phyloP scores from a whole-genome alignment of 176 grass and related monocot genomes.

The Chloris gayana region DNA sequence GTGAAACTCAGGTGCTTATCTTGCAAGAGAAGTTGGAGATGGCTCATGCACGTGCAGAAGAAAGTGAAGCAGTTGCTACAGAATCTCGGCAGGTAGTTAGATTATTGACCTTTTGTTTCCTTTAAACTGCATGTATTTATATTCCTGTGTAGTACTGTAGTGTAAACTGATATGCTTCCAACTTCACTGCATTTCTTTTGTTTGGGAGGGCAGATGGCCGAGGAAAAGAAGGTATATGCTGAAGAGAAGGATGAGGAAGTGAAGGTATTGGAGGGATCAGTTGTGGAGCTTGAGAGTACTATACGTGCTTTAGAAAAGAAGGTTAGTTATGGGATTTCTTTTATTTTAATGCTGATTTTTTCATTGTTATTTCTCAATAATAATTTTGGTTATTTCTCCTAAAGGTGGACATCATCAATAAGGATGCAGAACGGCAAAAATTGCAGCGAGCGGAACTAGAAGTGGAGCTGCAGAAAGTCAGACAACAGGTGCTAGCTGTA shows the following conservation, averaged over 20 bases:
- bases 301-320: conserved; percentile 84
- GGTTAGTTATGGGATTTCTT: conserved; percentile 46
- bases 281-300: conserved; percentile 83
- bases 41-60: conserved; percentile 76
- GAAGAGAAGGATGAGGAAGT: conserved; percentile 93
- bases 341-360: conserved; percentile 16
- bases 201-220: conserved; percentile 59
- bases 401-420: conserved; percentile 81
- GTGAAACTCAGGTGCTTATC: conserved; percentile 52
- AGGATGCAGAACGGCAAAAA: conserved; percentile 75
- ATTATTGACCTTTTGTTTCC: conserved; percentile 12
- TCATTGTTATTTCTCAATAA: conserved; percentile 10
- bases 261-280: conserved; percentile 83
- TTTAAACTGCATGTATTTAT: neutral
- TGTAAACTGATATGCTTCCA: neutral
- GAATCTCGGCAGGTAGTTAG: conserved; percentile 80
- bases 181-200: neutral
- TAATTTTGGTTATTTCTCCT: conserved; percentile 30
- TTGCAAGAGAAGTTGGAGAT: conserved; percentile 83
- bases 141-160: conserved; percentile 1
- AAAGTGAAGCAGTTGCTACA: conserved; percentile 87
- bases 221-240: conserved; percentile 70
- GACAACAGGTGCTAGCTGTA: conserved; percentile 61
- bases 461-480: conserved; percentile 78
- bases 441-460: conserved; percentile 78